Base-by-base conservation (phyloP, 345 rosid genomes). In the Moricandia arvensis region DNA sequence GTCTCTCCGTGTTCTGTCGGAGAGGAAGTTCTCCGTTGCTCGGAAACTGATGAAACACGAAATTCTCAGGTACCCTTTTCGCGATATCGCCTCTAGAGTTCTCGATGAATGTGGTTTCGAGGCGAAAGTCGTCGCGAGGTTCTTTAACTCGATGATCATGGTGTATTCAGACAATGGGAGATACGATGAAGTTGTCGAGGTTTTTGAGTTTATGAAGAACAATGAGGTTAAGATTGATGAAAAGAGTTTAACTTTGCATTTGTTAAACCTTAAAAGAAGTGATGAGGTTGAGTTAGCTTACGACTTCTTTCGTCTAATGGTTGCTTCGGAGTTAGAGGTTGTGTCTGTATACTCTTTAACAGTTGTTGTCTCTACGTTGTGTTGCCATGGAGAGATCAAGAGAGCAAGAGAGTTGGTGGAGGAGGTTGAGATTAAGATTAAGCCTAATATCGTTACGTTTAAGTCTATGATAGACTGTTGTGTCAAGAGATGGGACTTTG, bases 191-290 rank as follows among this genome's bases (percentile, higher is more conserved):
- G 90, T 81, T 62, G n/a, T 63, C 3, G 78, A 79, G 78, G 76
- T 72, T 67, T 79, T 89, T 68, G 86, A 82, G 80, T 83, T 80
- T 77, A 83, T 85, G 90, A 81, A 79, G 76, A 66, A 41, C 12
- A 79, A 53, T 24, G 84, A 76, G 13, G 27, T 89, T 43, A 67
- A 33, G 72, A 79, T 89, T 55, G 81, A 85, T 69, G 89, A 89
- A 80, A 89, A 82, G 81, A 59, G 87, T 60, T 86, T 88, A 66
- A 83, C 89, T 67, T 51, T 85, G 58, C 91, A 87, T 81, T 35
- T 89, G 75, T 47, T 80, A 17, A 80, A 82, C 15, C 84, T 89
- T 17, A 84, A 80, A 15, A 74, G 17, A 63, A 18, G 35, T 65
- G 79, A 77, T 75, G 68, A 78, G 59, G 16, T 81, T 59, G 77